A percentile compares a stretch with the other conserved stretches of the same genome.
Evolutionary conservation across 129 eudicot species (phyloP).

Genomic region (Flaveria bidentis): DNA sequence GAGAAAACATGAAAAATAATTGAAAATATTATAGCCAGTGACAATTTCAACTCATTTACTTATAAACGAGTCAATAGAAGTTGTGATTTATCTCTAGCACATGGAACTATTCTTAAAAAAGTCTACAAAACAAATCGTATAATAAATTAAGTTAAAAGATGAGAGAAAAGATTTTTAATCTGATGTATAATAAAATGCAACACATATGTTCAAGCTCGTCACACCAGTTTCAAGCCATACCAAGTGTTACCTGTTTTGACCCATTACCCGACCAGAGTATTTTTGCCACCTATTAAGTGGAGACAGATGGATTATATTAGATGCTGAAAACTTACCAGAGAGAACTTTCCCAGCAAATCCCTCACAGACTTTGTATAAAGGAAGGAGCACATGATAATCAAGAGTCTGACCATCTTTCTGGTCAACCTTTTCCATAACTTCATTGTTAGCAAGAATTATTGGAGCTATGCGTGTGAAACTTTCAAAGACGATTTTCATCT

Average conservation of each 20-base stretch:
- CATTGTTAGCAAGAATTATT: conserved; percentile 36
- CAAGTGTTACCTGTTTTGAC: background rate
- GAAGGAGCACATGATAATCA: conserved; percentile 64
- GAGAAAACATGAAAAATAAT: background rate
- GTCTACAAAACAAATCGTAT: background rate
- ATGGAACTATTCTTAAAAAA: background rate
- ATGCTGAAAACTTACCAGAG: conserved; percentile 49
- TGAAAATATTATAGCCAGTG: background rate
- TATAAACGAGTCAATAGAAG: background rate
- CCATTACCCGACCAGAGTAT: background rate
- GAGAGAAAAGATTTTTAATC: background rate
- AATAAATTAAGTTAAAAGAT: background rate
- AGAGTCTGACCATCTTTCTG: conserved; percentile 44
- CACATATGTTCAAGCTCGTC: background rate
- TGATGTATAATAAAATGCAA: too few species aligned
- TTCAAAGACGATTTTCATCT: conserved; percentile 69
- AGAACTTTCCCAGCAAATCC: conserved; percentile 78
- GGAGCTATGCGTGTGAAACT: conserved; percentile 50
- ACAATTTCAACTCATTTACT: background rate
- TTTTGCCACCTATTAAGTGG: background rate
- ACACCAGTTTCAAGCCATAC: background rate
- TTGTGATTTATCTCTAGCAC: background rate
- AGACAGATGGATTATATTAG: background rate
- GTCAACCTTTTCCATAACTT: conserved; percentile 15
- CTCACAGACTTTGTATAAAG: conserved; percentile 78